A percentile compares a stretch with the other conserved stretches of the same genome.
Conservation (phyloP, 2,329 filamentous ascomycete genomes). For the Phaeomoniella chlamydospora region DNA sequence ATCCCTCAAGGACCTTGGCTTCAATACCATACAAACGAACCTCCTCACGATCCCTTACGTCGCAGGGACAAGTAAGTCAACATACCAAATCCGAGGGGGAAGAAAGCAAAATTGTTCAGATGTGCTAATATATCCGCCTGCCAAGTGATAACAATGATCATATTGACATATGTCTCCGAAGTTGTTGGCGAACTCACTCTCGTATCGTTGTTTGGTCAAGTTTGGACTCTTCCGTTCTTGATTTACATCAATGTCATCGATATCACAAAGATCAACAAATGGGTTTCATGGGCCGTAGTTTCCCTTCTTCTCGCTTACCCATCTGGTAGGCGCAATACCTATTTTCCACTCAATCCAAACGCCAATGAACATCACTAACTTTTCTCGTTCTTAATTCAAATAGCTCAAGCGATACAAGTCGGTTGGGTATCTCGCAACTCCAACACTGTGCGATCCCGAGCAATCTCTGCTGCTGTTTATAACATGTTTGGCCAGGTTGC, state of each 20-base stretch:
- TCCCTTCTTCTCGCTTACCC: conserved; percentile 32
- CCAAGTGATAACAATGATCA: conserved; percentile 3
- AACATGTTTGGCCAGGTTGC: conserved; percentile 28
- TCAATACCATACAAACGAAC: conserved; percentile 13
- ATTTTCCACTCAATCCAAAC: no score
- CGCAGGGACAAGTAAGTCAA: conserved; percentile 21
- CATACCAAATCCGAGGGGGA: neutral
- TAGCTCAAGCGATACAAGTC: conserved; percentile 33
- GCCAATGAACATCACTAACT: no score
- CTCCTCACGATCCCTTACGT: conserved; percentile 18
- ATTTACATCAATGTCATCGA: conserved; percentile 28
- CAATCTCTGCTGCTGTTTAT: conserved; percentile 33
- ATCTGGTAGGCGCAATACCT: no score
- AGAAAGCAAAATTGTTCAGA: neutral
- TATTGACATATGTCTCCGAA: conserved; percentile 17
- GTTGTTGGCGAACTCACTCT: conserved; percentile 29
- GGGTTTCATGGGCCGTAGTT: conserved; percentile 26
- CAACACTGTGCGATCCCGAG: conserved; percentile 33
- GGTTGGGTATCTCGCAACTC: conserved; percentile 33
- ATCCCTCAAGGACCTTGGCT: conserved; percentile 27
- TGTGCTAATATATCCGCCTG: neutral
- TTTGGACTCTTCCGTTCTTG: conserved; percentile 37
- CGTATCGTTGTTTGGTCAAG: conserved; percentile 30
- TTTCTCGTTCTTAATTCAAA: no score
- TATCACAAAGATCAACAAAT: conserved; percentile 15